These are phyloP conservation scores for Hymenoscyphus scutula DNA, from an alignment of 2,329 filamentous ascomycete species.

Conservation along the genomic window DNA sequence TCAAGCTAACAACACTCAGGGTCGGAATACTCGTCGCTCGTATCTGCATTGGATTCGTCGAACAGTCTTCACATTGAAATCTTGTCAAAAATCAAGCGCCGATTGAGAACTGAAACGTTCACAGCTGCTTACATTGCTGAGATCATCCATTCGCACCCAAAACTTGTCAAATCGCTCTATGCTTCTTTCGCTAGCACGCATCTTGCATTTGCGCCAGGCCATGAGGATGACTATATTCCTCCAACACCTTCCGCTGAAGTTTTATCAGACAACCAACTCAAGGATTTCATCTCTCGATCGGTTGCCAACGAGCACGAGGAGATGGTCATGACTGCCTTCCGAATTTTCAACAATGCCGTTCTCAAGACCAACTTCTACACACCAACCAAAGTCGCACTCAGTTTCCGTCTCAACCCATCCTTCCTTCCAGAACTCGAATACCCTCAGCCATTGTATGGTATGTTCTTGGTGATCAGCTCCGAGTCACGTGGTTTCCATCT, in stretches of 20 bases:
- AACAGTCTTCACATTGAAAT: constrained; percentile 82
- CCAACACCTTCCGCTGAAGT: constrained; percentile 62
- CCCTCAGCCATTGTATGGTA: constrained; percentile 88
- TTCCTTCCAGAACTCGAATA: constrained; percentile 94
- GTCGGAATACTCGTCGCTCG: constrained; percentile 85
- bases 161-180: constrained; percentile 83
- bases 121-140: constrained; percentile 97
- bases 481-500: constrained; percentile 97
- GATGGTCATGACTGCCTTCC: constrained; percentile 97
- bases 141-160: constrained; percentile 89
- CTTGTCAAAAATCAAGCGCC: constrained; percentile 90
- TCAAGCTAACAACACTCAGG: constrained; percentile 34
- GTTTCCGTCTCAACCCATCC: constrained; percentile 85
- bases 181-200: constrained; percentile 89
- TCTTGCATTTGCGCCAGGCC: constrained; percentile 54
- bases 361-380: constrained; percentile 96
- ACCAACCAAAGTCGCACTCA: constrained; percentile 95
- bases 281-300: constrained; percentile 75
- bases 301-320: constrained; percentile 91
- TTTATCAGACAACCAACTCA: constrained; percentile 70
- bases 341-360: constrained; percentile 88
- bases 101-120: constrained; percentile 93
- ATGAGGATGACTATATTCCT: constrained; percentile 51
- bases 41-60: constrained; percentile 72
- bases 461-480: constrained; percentile 97